Evolutionary conservation across 108 stramenopile species (phyloP).

Genomic region (Cyclotella kingstonii): DNA sequence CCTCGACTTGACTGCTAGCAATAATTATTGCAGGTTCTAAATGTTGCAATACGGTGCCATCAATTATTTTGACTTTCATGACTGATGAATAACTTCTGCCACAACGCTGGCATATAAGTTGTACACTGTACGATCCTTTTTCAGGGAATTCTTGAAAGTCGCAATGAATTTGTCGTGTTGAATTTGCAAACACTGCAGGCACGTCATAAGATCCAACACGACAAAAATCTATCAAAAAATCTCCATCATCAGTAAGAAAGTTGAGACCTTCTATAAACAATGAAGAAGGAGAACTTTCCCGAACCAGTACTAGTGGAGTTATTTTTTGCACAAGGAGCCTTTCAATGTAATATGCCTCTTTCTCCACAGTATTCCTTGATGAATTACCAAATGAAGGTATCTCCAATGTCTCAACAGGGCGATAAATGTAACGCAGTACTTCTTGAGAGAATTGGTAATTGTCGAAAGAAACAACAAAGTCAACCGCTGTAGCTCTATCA

Average conservation of each 20-base stretch:
- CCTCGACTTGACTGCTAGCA: neutral
- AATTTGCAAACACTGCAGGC: neutral
- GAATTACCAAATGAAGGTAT: neutral
- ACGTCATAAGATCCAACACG: constrained; percentile 2
- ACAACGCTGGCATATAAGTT: neutral
- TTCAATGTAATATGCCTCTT: constrained; percentile 1
- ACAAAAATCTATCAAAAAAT: constrained; percentile 3
- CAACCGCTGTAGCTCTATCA: constrained; percentile 8
- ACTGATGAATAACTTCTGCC: neutral
- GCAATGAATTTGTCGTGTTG: neutral
- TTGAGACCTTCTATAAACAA: constrained; percentile 4
- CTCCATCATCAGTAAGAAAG: neutral
- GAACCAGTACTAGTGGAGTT: neutral
- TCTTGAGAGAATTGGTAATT: constrained; percentile 22
- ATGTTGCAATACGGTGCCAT: neutral
- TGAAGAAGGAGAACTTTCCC: neutral
- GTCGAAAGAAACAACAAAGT: constrained; percentile 12
- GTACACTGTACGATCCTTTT: neutral
- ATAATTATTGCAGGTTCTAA: constrained; percentile 11
- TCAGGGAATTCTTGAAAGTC: neutral
- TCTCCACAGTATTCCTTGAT: neutral
- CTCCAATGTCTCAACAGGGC: neutral
- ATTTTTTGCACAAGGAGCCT: neutral
- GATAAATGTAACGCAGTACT: constrained; percentile 19
- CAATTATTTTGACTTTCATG: constrained; percentile 7